Percentiles rank a stretch among this genome's conserved stretches.
Evolutionary conservation across 1,284 basidiomycete species (phyloP).

Genomic region (Cystobasidium sp.): DNA sequence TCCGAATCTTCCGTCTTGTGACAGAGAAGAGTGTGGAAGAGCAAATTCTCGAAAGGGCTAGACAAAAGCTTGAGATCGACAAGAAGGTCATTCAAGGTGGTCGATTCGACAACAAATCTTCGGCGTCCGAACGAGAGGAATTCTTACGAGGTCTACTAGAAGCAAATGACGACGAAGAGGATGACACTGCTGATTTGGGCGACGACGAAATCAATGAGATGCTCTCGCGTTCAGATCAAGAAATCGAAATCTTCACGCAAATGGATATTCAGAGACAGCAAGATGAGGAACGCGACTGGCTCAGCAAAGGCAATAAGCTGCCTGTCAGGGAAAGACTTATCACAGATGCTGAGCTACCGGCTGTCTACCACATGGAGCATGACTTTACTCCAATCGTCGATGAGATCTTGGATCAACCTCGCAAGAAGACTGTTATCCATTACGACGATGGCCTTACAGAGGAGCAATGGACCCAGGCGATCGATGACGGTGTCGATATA

Average conservation of each 20-base stretch:
- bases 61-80: conserved; percentile 97
- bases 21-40: conserved; percentile 98
- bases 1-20: conserved; percentile 94
- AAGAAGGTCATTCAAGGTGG: conserved; percentile 74
- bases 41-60: conserved; percentile 85
- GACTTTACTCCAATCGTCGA: conserved; percentile 64
- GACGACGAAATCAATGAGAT: conserved; percentile 97
- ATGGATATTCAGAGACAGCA: conserved; percentile 84
- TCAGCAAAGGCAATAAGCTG: conserved; percentile 73
- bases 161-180: conserved; percentile 87
- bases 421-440: conserved; percentile 79
- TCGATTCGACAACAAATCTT: conserved; percentile 86
- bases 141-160: conserved; percentile 74
- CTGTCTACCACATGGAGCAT: conserved; percentile 82
- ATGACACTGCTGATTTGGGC: conserved; percentile 92
- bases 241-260: conserved; percentile 75
- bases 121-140: conserved; percentile 95
- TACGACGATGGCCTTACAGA: conserved; percentile 95
- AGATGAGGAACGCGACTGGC: conserved; percentile 73
- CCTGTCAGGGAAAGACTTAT: conserved; percentile 80
- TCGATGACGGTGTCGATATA: conserved; percentile 49
- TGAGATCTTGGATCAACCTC: conserved; percentile 67
- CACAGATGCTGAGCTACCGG: conserved; percentile 85
- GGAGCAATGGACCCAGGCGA: conserved; percentile 76
- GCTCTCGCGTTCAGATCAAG: conserved; percentile 82